Evolutionary conservation across 1,284 basidiomycete species (phyloP).

Genomic region (Sphaerobolus stellatus): DNA sequence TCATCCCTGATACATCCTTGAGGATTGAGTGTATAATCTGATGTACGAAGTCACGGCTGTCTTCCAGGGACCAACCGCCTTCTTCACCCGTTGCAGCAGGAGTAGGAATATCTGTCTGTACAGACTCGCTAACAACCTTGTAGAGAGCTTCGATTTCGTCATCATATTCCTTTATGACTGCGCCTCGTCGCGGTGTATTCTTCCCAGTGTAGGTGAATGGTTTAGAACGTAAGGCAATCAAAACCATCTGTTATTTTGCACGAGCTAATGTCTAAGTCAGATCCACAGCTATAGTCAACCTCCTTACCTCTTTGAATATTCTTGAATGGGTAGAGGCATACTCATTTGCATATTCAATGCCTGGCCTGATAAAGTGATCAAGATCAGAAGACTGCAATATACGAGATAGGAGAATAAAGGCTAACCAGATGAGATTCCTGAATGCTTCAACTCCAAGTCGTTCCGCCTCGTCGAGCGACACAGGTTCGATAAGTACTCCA

Average conservation of each 20-base stretch:
- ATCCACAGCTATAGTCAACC: too few relatives aligned
- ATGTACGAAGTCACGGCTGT: constrained; percentile 12
- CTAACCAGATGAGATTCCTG: constrained; percentile 8
- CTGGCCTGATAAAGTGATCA: constrained; percentile 22
- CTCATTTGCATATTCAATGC: constrained; percentile 42
- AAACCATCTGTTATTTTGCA: constrained; percentile 5
- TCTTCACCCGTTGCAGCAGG: constrained; percentile 7
- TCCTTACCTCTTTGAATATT: constrained; percentile 17
- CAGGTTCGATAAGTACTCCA: constrained; percentile 36
- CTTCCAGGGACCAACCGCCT: constrained; percentile 9
- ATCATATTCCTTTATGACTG: not conserved
- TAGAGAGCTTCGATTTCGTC: constrained; percentile 17
- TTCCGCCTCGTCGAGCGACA: constrained; percentile 5
- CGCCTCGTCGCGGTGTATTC: constrained; percentile 27
- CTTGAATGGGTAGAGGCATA: constrained; percentile 37
- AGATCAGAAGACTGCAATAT: not conserved
- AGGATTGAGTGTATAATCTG: constrained; percentile 15
- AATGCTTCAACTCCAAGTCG: constrained; percentile 3
- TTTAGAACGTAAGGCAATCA: constrained; percentile 8
- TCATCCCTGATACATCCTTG: constrained; percentile 2
- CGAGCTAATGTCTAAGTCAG: not conserved
- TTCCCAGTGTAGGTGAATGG: constrained; percentile 34
- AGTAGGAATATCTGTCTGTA: constrained; percentile 7
- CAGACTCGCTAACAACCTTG: constrained; percentile 11
- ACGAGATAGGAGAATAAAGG: not conserved